Base-by-base conservation (phyloP, 2,329 filamentous ascomycete genomes). In the Alternaria ventricosa region DNA sequence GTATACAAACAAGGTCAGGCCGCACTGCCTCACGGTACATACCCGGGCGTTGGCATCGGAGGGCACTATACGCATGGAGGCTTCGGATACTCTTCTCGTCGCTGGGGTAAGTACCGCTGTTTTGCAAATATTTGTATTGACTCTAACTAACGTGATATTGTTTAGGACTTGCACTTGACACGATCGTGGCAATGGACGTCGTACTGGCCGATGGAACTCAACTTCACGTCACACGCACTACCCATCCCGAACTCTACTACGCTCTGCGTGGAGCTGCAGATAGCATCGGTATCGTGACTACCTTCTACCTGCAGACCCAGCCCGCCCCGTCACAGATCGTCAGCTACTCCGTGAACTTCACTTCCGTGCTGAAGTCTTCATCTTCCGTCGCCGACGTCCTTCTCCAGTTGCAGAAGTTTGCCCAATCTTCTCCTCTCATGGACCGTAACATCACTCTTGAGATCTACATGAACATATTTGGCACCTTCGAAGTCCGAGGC, bases 11-110 rank as follows among this genome's bases (percentile, higher is more conserved):
- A 74, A 47, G 70, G 66, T 46, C 69, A 72, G 57, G 63, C 69
- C 25, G 84, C 81, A 1, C 75, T 86, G 6, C 75, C 81, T 25
- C 84, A 86, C 41, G 84, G 84, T 1, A 84, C 83, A 1, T 86
- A 84, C 55, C 83, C 84, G 5, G 83, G 71, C 23, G 72, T 75
- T 36, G 72, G 72, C 11, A 68, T 75, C 20, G 72, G 72, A 10
- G 72, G 72, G 2, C 72, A 74, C 49, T 63, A 62, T 43, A 74
- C 71, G 12, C 72, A 74, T 49, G 72, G 72, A 45, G 72, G 72
- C 11, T 75, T 72, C 49, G 72, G 72, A 18, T 71, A 72, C 46
- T 65, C 63, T 20, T 70, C 65, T 45, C 69, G 71, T 36, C 57
- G 51, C 13, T 74, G 71, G 71, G 72, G 72, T 61, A 53, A 9